Evolutionary conservation across 2,329 filamentous ascomycete genomes (phyloP), one percentile per base, ranked within the genome.

Genomic region (Pleomassaria siparia): DNA sequence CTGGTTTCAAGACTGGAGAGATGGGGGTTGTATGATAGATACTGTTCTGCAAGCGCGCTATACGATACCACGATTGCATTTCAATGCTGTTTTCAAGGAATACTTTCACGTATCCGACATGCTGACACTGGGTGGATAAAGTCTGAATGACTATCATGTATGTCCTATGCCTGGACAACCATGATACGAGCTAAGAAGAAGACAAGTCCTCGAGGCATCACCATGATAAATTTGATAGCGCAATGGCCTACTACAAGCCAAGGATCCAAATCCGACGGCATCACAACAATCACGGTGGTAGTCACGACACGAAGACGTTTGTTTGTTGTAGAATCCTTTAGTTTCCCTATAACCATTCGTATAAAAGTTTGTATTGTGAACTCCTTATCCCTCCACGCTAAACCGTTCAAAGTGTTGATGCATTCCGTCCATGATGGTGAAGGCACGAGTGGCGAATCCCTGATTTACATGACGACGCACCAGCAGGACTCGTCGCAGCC

Each of bases 401-500:
- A 37, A 22, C 35, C 18, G 6, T 37, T 37, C 35, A 37, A 13
- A 37, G 3, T 11, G 15, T 4, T 3, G 12, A 13, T 37, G 20
- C 24, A 8, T 32, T 26, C 7, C 25, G 11, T 20, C 32, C 32
- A 18, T 35, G 35, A 22, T 9, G 13, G 35, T 8, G 6, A 13
- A 10, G 8, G 18, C 3, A 37, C 18, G n/a, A 16, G 32, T 8
- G 6, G 32, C 20, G n/a, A n/a, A 22, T 18, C 6, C 6, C 6
- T 7, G 20, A 28, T 53, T 53, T 59, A 67, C 63, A 68, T 69
- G 52, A 68, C 64, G 21, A 62, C 56, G 45, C 66, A 70, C 57
- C 56, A 66, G 56, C 68, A 71, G 16, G 65, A 68, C 49, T 71
- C 68, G 13, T 64, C 66, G 51, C 65, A 69, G 41, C 68, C 68